phyloP scores from a whole-genome alignment of 805 yeast genomes.

The Suhomyces prunicola region DNA sequence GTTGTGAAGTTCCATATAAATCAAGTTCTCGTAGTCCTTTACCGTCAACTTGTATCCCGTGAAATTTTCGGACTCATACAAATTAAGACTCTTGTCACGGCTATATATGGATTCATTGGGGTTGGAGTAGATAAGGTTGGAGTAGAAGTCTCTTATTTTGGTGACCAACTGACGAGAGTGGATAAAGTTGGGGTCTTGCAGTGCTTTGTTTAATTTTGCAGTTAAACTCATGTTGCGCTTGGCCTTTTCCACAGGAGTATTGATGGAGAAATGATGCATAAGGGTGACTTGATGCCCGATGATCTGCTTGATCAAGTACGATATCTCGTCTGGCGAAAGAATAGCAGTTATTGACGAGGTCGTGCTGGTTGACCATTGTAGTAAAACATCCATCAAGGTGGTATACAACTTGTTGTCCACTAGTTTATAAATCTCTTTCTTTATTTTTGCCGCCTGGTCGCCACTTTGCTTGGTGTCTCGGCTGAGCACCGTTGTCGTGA shows the following conservation, averaged over 20 bases:
- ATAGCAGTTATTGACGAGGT: not conserved
- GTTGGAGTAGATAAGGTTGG: conserved; percentile 20
- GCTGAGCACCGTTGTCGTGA: not conserved
- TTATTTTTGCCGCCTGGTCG: conserved; percentile 5
- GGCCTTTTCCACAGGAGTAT: conserved; percentile 4
- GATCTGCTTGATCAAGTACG: conserved; percentile 16
- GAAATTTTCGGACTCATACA: conserved; percentile 12
- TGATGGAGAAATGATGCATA: conserved; percentile 10
- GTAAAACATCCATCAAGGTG: conserved; percentile 14
- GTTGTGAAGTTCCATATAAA: conserved; percentile 32
- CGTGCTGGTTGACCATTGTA: conserved; percentile 10
- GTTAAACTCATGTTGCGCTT: conserved; percentile 3
- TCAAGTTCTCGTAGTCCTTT: conserved; percentile 38
- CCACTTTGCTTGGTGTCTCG: not conserved
- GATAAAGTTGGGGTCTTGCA: conserved; percentile 4
- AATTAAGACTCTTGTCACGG: conserved; percentile 11
- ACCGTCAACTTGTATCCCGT: conserved; percentile 16
- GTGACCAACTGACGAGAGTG: conserved; percentile 13
- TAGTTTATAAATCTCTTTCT: conserved; percentile 13
- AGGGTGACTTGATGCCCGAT: conserved; percentile 18
- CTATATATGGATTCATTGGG: conserved; percentile 18
- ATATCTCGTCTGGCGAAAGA: conserved; percentile 17
- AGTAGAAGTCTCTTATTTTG: conserved; percentile 23
- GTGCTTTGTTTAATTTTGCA: conserved; percentile 1
- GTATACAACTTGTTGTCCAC: conserved; percentile 12